These are phyloP conservation scores for Cercophora scortea DNA, from an alignment of 495 filamentous ascomycete genomes.

Conservation along the genomic window DNA sequence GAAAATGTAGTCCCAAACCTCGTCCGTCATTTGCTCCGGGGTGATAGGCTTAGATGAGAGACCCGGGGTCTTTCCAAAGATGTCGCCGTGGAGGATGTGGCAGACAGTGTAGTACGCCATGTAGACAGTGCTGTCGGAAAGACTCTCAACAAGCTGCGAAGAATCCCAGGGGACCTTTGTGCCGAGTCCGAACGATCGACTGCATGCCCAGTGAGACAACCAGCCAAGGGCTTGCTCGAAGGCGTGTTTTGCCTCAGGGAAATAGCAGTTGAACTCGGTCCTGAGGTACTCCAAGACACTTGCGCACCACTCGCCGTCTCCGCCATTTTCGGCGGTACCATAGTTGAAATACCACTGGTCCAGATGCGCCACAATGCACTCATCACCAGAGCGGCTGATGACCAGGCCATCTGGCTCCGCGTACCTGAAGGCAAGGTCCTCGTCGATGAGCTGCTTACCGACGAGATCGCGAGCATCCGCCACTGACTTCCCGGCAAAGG, in stretches of 20 bases:
- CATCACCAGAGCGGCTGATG: constrained; percentile 69
- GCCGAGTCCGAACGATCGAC: constrained; percentile 79
- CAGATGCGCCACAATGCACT: constrained; percentile 76
- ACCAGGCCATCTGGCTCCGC: constrained; percentile 81
- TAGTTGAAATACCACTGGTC: constrained; percentile 77
- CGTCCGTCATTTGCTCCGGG: constrained; percentile 68
- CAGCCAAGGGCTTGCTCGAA: constrained; percentile 75
- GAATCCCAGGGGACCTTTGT: constrained; percentile 69
- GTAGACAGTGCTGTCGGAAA: constrained; percentile 85
- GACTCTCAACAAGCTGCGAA: constrained; percentile 75
- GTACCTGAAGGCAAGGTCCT: constrained; percentile 75
- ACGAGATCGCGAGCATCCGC: constrained; percentile 75
- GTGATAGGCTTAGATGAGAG: constrained; percentile 15
- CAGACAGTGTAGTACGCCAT: constrained; percentile 91
- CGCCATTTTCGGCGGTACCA: background rate
- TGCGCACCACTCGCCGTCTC: constrained; percentile 1
- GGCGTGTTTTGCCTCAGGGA: constrained; percentile 64
- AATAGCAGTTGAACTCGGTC: constrained; percentile 60
- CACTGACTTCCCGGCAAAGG: constrained; percentile 76
- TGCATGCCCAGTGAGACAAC: constrained; percentile 88
- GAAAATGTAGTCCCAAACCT: constrained; percentile 91
- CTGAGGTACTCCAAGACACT: constrained; percentile 44
- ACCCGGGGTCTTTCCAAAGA: constrained; percentile 60
- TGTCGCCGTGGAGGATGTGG: constrained; percentile 66
- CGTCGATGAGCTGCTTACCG: constrained; percentile 62